These are phyloP conservation scores for Calonectria hawksworthii DNA, from an alignment of 2,329 filamentous ascomycete genomes.

Conservation along the genomic window DNA sequence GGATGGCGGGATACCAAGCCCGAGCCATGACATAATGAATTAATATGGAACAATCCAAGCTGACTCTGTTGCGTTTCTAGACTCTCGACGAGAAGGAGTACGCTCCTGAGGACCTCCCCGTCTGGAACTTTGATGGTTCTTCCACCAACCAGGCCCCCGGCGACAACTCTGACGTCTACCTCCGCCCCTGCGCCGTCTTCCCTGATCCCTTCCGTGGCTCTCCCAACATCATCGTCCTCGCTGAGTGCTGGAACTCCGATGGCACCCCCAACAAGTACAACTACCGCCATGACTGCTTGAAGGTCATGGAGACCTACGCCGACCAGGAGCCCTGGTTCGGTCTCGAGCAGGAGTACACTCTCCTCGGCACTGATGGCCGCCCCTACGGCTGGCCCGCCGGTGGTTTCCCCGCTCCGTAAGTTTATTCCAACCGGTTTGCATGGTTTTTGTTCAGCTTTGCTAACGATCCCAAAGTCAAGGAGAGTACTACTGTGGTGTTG, in stretches of 20 bases:
- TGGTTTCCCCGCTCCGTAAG: slow-evolving; percentile 85
- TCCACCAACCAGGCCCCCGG: slow-evolving; percentile 93
- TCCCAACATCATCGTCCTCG: slow-evolving; percentile 94
- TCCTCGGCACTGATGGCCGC: slow-evolving; percentile 83
- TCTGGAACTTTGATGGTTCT: slow-evolving; percentile 78
- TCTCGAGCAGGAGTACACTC: slow-evolving; percentile 95
- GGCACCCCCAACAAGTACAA: slow-evolving; percentile 99
- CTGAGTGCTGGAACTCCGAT: slow-evolving; percentile 95
- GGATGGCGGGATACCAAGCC: not conserved
- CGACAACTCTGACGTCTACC: slow-evolving; percentile 98
- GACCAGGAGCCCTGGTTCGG: slow-evolving; percentile 95
- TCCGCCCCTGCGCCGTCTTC: slow-evolving; percentile 89
- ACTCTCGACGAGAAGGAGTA: slow-evolving; percentile 66
- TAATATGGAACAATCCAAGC: not conserved
- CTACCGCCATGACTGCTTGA: slow-evolving; percentile 91
- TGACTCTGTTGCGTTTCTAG: slow-evolving; percentile 47
- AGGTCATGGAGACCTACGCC: slow-evolving; percentile 90
- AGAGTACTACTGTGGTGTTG: slow-evolving; percentile 84
- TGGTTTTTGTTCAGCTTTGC: not conserved
- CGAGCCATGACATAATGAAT: not conserved
- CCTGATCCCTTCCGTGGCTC: slow-evolving; percentile 91
- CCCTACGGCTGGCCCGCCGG: slow-evolving; percentile 82
- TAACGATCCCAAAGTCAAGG: slow-evolving; percentile 49
- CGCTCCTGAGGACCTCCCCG: slow-evolving; percentile 66
- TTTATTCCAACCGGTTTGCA: not conserved